Evolutionary conservation across 2,329 filamentous ascomycete genomes (phyloP).

Genomic region (Ophiognomonia clavigignenti-juglandacearum): DNA sequence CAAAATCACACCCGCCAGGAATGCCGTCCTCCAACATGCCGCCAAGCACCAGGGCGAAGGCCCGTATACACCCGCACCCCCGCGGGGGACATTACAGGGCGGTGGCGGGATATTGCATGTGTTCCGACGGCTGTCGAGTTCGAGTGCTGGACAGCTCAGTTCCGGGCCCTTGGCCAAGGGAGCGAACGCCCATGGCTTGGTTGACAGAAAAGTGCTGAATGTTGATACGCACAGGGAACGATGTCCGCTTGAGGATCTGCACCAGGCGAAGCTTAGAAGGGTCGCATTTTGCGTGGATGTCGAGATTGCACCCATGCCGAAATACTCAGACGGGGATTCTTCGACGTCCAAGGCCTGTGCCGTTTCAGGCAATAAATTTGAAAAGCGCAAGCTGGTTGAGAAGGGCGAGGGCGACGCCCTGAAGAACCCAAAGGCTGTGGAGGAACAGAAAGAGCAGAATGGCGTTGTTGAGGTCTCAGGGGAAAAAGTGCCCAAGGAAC

Average conservation of each 20-base stretch:
- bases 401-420: conserved; percentile 70
- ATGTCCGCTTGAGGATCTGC: conserved; percentile 73
- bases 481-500: conserved; percentile 34
- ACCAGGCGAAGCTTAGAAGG: conserved; percentile 73
- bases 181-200: conserved; percentile 58
- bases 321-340: conserved; percentile 61
- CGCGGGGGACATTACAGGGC: conserved; percentile 44
- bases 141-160: conserved; percentile 42
- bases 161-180: conserved; percentile 37
- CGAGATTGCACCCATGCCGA: conserved; percentile 85
- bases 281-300: conserved; percentile 97
- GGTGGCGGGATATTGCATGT: conserved; percentile 76
- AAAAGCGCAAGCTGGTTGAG: conserved; percentile 61
- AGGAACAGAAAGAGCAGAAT: conserved; percentile 49
- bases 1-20: conserved; percentile 46
- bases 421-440: conserved; percentile 58
- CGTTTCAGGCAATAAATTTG: conserved; percentile 43
- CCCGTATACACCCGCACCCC: conserved; percentile 70
- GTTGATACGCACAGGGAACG: conserved; percentile 75
- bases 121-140: conserved; percentile 75
- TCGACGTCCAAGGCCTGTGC: conserved; percentile 38
- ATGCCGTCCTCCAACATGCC: conserved; percentile 55
- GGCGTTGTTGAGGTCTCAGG: conserved; percentile 37
- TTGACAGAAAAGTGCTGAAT: conserved; percentile 78
- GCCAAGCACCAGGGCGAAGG: conserved; percentile 53